Base-by-base conservation (phyloP, 2,329 filamentous ascomycete genomes). In the Chaetoscypha palmicola region DNA sequence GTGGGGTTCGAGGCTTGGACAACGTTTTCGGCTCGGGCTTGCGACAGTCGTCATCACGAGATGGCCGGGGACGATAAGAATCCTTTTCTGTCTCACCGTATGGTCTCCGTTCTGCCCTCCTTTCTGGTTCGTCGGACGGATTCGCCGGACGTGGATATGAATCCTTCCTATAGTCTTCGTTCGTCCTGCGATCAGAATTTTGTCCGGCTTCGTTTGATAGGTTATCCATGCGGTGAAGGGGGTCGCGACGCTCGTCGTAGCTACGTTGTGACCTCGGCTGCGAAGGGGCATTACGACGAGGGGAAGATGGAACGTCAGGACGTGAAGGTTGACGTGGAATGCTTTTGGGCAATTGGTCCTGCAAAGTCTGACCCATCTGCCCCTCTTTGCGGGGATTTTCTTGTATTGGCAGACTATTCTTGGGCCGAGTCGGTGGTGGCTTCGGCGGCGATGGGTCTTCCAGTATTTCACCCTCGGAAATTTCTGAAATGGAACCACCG, bases 401-500 rank as follows among this genome's bases (percentile, higher is more conserved):
- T 31, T 34, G 35, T 20, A 41, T 42, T 14, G 40, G 28, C 31
- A 51, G 41, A 41, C 35, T 40, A 31, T 53, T 49, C 35, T 51
- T 58, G 42, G 48, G 39, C 20, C 54, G 49, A n/a, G 44, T 43
- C 26, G 50, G 40, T 40, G 47, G 43, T 28, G 33, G 20, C 38
- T 46, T 53, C 42, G 38, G 46, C 7, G 49, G 43, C 26, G 44
- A 42, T 36, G 44, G 39, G 31, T 60, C 57, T 52, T 62, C 60
- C 31, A 59, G 20, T 46, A 63, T 61, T 44, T 63, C 60, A n/a
- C 60, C 59, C 21, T 60, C 58, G 11, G 58, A 58, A 10, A 42
- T 43, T 20, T 55, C 50, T 46, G 51, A 58, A 22, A 47, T 46
- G 9, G 56, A 55, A 26, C 45, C 52, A 48, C 52, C 50, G 35